Percentiles rank a stretch among this genome's conserved stretches.
These are phyloP conservation scores for Penicillium sp. DNA, from an alignment of 2,329 filamentous ascomycete genomes.

Conservation along the genomic window DNA sequence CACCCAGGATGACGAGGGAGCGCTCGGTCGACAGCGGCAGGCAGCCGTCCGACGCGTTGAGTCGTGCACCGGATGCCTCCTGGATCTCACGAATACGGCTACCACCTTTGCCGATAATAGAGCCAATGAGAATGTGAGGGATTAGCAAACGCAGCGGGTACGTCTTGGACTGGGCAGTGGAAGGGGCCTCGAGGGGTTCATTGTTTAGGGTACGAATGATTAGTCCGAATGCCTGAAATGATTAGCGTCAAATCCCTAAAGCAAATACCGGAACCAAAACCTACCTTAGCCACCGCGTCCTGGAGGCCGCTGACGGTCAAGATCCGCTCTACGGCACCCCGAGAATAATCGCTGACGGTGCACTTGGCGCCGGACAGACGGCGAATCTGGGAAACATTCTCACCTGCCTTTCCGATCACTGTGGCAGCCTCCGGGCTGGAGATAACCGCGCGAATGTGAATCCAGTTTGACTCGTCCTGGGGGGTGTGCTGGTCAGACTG, in stretches of 20 bases:
- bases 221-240: slow-evolving; percentile 79
- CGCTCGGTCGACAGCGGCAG: slow-evolving; percentile 93
- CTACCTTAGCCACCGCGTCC: slow-evolving; percentile 93
- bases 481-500: slow-evolving; percentile 48
- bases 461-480: slow-evolving; percentile 92
- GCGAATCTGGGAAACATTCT: slow-evolving; percentile 97
- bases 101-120: slow-evolving; percentile 96
- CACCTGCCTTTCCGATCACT: slow-evolving; percentile 96
- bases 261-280: slow-evolving; percentile 31
- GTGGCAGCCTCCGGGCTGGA: slow-evolving; percentile 96
- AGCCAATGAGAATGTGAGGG: slow-evolving; percentile 95
- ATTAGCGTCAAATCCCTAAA: slow-evolving; percentile 3
- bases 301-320: slow-evolving; percentile 95
- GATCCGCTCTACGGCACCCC: slow-evolving; percentile 95
- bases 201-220: slow-evolving; percentile 99
- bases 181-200: slow-evolving; percentile 83
- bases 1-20: slow-evolving; percentile 95
- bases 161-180: slow-evolving; percentile 91
- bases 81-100: slow-evolving; percentile 97
- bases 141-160: slow-evolving; percentile 94
- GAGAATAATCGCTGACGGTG: slow-evolving; percentile 97
- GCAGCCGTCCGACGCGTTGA: slow-evolving; percentile 95
- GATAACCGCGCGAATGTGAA: slow-evolving; percentile 95
- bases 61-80: slow-evolving; percentile 90
- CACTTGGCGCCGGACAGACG: slow-evolving; percentile 95